A percentile compares a stretch with the other conserved stretches of the same genome.
phyloP scores from a whole-genome alignment of 257 asterid species.

The Lantana camara region DNA sequence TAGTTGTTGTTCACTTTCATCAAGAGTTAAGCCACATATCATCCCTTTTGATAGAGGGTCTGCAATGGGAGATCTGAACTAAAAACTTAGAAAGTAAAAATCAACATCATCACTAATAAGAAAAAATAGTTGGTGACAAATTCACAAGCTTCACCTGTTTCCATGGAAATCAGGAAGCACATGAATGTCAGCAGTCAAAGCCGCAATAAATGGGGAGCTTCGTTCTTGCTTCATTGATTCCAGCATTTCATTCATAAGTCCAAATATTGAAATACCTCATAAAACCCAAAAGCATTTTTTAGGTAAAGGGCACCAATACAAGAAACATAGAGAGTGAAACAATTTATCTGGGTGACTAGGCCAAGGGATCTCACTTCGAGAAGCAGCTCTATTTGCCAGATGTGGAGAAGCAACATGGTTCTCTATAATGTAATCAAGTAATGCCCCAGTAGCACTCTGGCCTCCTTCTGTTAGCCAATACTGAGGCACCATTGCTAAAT shows the following conservation, averaged over 20 bases:
- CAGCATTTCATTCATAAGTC: conserved; percentile 79
- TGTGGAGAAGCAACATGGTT: conserved; percentile 80
- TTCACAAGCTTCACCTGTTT: conserved; percentile 63
- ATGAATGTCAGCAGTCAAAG: conserved; percentile 78
- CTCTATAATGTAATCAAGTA: conserved; percentile 77
- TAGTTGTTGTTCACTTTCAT: conserved; percentile 82
- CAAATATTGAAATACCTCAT: conserved; percentile 73
- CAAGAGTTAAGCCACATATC: conserved; percentile 82
- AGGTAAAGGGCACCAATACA: conserved; percentile 6
- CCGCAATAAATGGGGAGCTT: conserved; percentile 70
- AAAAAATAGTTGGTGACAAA: background rate
- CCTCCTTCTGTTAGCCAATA: conserved; percentile 99
- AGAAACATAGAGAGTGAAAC: conserved; percentile 4
- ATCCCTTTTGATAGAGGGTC: conserved; percentile 92
- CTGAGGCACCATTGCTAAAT: conserved; percentile 91
- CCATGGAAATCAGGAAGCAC: conserved; percentile 98
- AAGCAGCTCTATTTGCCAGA: conserved; percentile 89
- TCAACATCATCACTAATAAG: conserved; percentile 8
- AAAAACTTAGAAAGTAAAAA: conserved; percentile 33
- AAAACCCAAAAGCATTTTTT: conserved; percentile 16
- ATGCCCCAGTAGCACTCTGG: conserved; percentile 96
- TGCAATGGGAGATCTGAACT: conserved; percentile 90
- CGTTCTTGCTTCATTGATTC: conserved; percentile 58
- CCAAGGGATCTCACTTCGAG: conserved; percentile 62
- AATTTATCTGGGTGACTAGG: conserved; percentile 22